Evolutionary conservation across 352 stramenopile species (phyloP), one percentile per base, ranked within the genome.

Genomic region (Pythium rishiriense): DNA sequence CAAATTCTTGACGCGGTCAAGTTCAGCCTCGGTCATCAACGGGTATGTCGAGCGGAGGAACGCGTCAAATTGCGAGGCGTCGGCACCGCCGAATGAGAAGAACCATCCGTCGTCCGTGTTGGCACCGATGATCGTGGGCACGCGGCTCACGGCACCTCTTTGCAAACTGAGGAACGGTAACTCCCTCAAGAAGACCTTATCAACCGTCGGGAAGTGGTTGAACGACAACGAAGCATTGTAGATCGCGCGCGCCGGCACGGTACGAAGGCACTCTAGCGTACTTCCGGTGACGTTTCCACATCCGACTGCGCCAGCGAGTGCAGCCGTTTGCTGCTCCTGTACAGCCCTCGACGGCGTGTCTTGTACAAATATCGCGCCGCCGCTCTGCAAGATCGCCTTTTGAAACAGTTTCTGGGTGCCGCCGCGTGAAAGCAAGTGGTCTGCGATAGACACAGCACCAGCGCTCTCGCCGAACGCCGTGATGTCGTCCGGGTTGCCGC

Each of bases 401-500:
- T 69, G 37, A 22, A 69, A 69, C 37, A 64, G 45, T 39, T 52
- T 7, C 28, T 69, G 62, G 37, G 59, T 43, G 10, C 62, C 62
- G 10, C 60, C 54, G 3, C 55, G 53, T 4, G 62, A 59, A 26
- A 69, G 9, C 26, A 69, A 17, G 46, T 69, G 62, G 14, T 46
- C n/a, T 4, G 41, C 35, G 2, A 69, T 15, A 2, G 48, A 54
- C 15, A 37, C 45, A 1, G 54, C 22, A 0, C 62, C 62, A 15
- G 47, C 62, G 17, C 62, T 69, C 28, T 69, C 62, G 6, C 73
- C 73, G 11, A 76, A 31, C 3, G 70, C 73, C 4, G 73, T 81
- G 3, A 81, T 57, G 41, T 81, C 62, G 37, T 67, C 22, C 11
- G 74, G 65, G 64, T 82, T 64, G 24, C 74, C 74, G 4, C 74